Conservation (phyloP, 108 stramenopile genomes). For the Bacterosira constricta region DNA sequence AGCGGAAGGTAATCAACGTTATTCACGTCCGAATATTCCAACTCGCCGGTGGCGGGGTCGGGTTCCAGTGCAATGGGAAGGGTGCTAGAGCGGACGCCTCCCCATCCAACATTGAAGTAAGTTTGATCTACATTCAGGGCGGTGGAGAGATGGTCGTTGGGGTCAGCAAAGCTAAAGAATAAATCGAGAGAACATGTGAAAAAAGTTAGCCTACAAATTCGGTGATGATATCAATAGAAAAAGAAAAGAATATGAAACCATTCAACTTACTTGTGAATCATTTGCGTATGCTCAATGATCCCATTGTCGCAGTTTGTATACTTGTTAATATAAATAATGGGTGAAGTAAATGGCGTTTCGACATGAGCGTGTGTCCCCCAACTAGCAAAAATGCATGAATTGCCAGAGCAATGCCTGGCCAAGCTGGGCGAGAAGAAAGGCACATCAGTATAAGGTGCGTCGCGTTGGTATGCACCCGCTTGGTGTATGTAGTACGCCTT, state of each 20-base stretch:
- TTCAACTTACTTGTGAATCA: conserved; percentile 33
- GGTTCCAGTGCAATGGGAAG: conserved; percentile 18
- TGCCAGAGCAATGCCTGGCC: conserved; percentile 21
- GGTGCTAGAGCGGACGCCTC: conserved; percentile 12
- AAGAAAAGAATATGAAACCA: too few relatives aligned
- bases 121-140: conserved; percentile 13
- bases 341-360: conserved; percentile 6
- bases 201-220: too few relatives aligned
- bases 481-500: conserved; percentile 24
- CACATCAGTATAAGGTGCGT: conserved; percentile 1
- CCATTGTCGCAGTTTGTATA: conserved; percentile 32
- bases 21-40: conserved; percentile 5
- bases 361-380: conserved; percentile 35
- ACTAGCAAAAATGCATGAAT: conserved; percentile 11
- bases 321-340: conserved; percentile 25
- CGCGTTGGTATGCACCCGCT: conserved; percentile 21
- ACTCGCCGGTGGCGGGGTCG: background rate
- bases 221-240: too few relatives aligned
- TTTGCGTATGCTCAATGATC: conserved; percentile 30
- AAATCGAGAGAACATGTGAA: too few relatives aligned
- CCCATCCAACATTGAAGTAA: conserved; percentile 17
- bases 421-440: conserved; percentile 21
- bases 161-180: conserved; percentile 1
- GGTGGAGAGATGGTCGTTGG: background rate
- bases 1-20: conserved; percentile 4